phyloP scores from a whole-genome alignment of 306 rosid species.

The Myrica gale region DNA sequence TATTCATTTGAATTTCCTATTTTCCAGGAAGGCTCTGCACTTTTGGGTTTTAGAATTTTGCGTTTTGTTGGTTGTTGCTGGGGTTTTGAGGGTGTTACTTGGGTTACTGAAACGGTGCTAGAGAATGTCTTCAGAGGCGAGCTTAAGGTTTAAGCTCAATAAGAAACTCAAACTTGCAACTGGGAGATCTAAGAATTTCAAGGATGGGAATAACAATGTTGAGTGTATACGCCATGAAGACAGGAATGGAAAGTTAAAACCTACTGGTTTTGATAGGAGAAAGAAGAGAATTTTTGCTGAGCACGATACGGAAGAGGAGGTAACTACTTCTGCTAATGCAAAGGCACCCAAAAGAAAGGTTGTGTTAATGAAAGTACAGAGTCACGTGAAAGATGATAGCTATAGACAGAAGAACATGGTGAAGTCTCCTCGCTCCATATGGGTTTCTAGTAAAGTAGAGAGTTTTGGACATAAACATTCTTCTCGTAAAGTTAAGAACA shows the following conservation, averaged over 20 bases:
- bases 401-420: slow-evolving; percentile 7
- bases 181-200: slow-evolving; percentile 22
- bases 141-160: slow-evolving; percentile 31
- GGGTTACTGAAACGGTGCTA: neutral
- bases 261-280: slow-evolving; percentile 5
- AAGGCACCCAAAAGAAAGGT: slow-evolving; percentile 23
- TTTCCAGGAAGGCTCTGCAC: neutral
- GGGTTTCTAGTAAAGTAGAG: slow-evolving; percentile 38
- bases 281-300: slow-evolving; percentile 38
- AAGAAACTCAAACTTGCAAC: slow-evolving; percentile 37
- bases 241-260: slow-evolving; percentile 17
- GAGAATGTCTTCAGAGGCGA: slow-evolving; percentile 41
- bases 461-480: slow-evolving; percentile 33
- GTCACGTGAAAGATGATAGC: slow-evolving; percentile 11
- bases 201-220: slow-evolving; percentile 17
- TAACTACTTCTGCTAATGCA: slow-evolving; percentile 7
- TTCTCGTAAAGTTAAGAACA: slow-evolving; percentile 27
- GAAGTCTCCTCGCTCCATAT: slow-evolving; percentile 31
- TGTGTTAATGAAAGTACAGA: slow-evolving; percentile 18
- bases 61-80: neutral
- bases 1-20: neutral
- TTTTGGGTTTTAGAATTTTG: neutral
- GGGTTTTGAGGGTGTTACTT: neutral
- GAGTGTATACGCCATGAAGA: neutral
- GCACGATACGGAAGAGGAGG: slow-evolving; percentile 23